phyloP scores from a whole-genome alignment of 805 yeast genomes.

The Torulaspora microellipsoides region DNA sequence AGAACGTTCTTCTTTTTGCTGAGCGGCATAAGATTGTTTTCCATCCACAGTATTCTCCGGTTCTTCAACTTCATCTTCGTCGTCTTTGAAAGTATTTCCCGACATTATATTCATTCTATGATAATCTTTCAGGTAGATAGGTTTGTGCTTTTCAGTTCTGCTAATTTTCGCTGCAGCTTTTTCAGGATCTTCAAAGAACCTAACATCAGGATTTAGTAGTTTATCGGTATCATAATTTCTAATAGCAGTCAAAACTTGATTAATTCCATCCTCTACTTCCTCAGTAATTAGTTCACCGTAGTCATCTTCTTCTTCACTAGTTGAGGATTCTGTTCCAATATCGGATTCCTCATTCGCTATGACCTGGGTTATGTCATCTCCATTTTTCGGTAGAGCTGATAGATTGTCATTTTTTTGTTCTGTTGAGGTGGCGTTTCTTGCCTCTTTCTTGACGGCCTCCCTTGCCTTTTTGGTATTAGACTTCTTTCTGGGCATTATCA shows the following conservation, averaged over 20 bases:
- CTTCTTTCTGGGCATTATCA: constrained; percentile 79
- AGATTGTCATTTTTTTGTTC: neutral
- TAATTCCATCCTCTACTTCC: constrained; percentile 76
- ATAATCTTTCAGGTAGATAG: constrained; percentile 86
- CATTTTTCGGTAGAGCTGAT: neutral
- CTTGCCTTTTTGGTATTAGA: constrained; percentile 72
- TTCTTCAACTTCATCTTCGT: constrained; percentile 43
- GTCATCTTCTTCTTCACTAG: constrained; percentile 75
- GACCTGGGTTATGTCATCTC: constrained; percentile 23
- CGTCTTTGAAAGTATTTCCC: constrained; percentile 55
- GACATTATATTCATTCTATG: constrained; percentile 79
- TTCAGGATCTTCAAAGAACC: constrained; percentile 69
- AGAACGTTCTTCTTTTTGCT: constrained; percentile 69
- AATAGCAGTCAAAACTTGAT: constrained; percentile 65
- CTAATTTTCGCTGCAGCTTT: constrained; percentile 34
- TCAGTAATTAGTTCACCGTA: constrained; percentile 83
- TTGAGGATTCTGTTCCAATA: constrained; percentile 35
- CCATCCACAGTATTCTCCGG: constrained; percentile 39
- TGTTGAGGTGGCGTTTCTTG: neutral
- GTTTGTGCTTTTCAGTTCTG: constrained; percentile 48
- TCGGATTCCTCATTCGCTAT: constrained; percentile 38
- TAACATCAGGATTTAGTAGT: constrained; percentile 61
- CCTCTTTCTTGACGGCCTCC: constrained; percentile 36
- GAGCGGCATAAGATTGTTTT: constrained; percentile 63
- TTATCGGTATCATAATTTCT: constrained; percentile 55